Base-by-base conservation (phyloP, 805 yeast genomes). In the Scheffersomyces lignosus region DNA sequence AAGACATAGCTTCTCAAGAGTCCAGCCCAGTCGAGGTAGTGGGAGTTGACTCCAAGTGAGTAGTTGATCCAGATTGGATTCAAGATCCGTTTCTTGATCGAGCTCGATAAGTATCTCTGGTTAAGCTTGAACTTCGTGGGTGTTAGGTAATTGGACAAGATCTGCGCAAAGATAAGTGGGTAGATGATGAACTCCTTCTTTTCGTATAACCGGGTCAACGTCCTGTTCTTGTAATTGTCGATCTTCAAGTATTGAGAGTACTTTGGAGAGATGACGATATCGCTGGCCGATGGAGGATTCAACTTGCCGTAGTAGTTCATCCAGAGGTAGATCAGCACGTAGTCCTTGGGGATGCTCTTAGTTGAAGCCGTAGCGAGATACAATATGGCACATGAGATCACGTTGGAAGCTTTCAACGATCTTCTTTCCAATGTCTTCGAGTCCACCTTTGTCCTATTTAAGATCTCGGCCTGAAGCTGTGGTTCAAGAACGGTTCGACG, bases 1-100 rank as follows among this genome's bases (percentile, higher is more conserved):
- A 41, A 28, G 7, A 49, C 27, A 38, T 67, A 68, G 23, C 52
- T 52, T 20, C 39, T 36, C 3, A 51, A 18, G 18, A 66, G 41
- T 3, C 66, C 62, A 5, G 43, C 13, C 64, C 66, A 65, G 23
- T 60, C 48, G 18, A 69, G 22, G 13, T 49, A 27, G 22, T 52
- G 56, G 15, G 48, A 33, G 7, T 42, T 45, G 13, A 47, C 51
- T 5, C 66, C 64, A 34, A 65, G 45, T 18, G 59, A 47, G 40
- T 54, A 67, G 40, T 66, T 63, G 35, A 54, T 57, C 74, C 74
- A 69, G 33, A 69, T 64, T 1, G 74, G 73, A 36, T 65, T 62
- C 38, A 67, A 51, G 4, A 64, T 48, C 20, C 52, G 41, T 5
- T 47, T 34, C 38, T 62, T 67, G 32, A 68, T 56, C 26, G 51